Percentiles rank a stretch among this genome's conserved stretches.
phyloP scores from a whole-genome alignment of 2,329 filamentous ascomycete genomes.

The Fusarium coffeatum region DNA sequence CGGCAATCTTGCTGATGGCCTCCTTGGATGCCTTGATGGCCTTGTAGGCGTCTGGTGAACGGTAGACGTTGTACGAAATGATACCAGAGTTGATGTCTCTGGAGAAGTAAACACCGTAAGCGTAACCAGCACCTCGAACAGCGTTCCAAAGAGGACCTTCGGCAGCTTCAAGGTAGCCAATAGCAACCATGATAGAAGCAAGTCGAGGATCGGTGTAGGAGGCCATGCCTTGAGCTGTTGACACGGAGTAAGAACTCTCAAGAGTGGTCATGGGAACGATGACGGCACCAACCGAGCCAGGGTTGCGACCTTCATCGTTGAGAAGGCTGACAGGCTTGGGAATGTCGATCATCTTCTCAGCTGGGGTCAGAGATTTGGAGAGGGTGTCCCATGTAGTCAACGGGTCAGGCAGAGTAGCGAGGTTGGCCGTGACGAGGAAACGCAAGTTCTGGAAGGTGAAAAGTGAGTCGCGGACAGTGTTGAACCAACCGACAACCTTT shows the following conservation, averaged over 20 bases:
- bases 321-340: slow-evolving; percentile 77
- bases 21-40: slow-evolving; percentile 82
- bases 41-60: slow-evolving; percentile 88
- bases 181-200: slow-evolving; percentile 86
- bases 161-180: slow-evolving; percentile 90
- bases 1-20: slow-evolving; percentile 79
- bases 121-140: slow-evolving; percentile 91
- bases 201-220: slow-evolving; percentile 82
- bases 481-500: slow-evolving; percentile 79
- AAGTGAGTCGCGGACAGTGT: slow-evolving; percentile 78
- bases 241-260: slow-evolving; percentile 89
- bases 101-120: slow-evolving; percentile 86
- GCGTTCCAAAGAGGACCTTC: slow-evolving; percentile 96
- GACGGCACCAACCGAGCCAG: slow-evolving; percentile 78
- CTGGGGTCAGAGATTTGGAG: slow-evolving; percentile 55
- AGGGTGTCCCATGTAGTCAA: slow-evolving; percentile 79
- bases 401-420: slow-evolving; percentile 78
- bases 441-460: slow-evolving; percentile 89
- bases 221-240: slow-evolving; percentile 78
- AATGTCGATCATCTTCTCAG: slow-evolving; percentile 72
- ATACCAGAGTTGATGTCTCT: slow-evolving; percentile 83
- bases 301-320: slow-evolving; percentile 77
- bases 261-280: slow-evolving; percentile 92
- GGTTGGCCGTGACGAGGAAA: slow-evolving; percentile 83
- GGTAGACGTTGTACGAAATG: slow-evolving; percentile 87